A percentile compares a stretch with the other conserved stretches of the same genome.
phyloP scores from a whole-genome alignment of 805 yeast genomes.

The Scheffersomyces spartinae region DNA sequence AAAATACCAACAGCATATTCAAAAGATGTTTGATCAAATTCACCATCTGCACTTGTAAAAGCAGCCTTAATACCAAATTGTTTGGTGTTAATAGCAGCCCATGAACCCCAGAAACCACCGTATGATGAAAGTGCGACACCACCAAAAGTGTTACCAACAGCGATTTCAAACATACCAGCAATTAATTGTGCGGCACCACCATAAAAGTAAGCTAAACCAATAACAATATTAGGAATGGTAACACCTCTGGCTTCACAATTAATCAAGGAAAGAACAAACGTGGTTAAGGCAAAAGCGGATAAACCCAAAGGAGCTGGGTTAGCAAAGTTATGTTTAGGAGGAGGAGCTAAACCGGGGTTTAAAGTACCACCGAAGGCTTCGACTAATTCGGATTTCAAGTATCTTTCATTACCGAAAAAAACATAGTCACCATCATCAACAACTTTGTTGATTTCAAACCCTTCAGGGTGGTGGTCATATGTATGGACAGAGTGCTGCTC shows the following conservation, averaged over 20 bases:
- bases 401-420: slow-evolving; percentile 62
- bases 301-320: slow-evolving; percentile 73
- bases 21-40: too few relatives aligned
- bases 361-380: slow-evolving; percentile 77
- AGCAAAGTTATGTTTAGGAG: slow-evolving; percentile 35
- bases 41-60: too few relatives aligned
- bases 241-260: slow-evolving; percentile 64
- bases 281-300: slow-evolving; percentile 58
- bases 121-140: slow-evolving; percentile 48
- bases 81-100: slow-evolving; percentile 42
- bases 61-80: slow-evolving; percentile 23
- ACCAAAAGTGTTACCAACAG: slow-evolving; percentile 69
- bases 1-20: too few relatives aligned
- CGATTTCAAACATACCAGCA: slow-evolving; percentile 69
- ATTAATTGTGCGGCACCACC: slow-evolving; percentile 64
- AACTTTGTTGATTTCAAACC: too few relatives aligned
- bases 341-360: slow-evolving; percentile 48
- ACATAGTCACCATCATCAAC: slow-evolving; percentile 52
- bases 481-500: too few relatives aligned
- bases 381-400: slow-evolving; percentile 45
- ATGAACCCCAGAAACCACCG: slow-evolving; percentile 73
- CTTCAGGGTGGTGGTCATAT: too few relatives aligned
- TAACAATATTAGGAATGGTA: slow-evolving; percentile 44
- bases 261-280: slow-evolving; percentile 52
- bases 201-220: slow-evolving; percentile 57